Evolutionary conservation across 345 rosid genomes (phyloP).

Genomic region (Conringia planisiliqua): DNA sequence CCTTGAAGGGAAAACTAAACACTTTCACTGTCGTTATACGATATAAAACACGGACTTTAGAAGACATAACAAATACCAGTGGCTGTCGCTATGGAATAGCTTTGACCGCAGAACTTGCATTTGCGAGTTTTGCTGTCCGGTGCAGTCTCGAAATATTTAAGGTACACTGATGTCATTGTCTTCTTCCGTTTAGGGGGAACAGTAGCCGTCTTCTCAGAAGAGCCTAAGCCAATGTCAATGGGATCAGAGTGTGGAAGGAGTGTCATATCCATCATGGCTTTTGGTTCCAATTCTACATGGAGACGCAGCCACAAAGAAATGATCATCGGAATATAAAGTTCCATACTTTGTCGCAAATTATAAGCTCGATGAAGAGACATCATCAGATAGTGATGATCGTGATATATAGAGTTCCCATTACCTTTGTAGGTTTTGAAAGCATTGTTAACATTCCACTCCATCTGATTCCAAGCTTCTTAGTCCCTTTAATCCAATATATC

Average conservation of each 20-base stretch:
- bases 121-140: conserved; percentile 79
- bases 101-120: conserved; percentile 94
- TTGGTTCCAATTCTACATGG: conserved; percentile 68
- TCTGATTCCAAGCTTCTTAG: conserved; percentile 39
- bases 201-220: conserved; percentile 63
- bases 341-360: neutral
- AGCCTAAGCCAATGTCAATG: conserved; percentile 60
- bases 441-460: conserved; percentile 84
- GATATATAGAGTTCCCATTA: conserved; percentile 8
- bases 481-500: conserved; percentile 2
- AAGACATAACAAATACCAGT: conserved; percentile 50
- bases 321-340: neutral
- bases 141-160: conserved; percentile 83
- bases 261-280: conserved; percentile 70
- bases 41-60: neutral
- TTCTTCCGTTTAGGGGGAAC: conserved; percentile 74
- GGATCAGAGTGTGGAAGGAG: conserved; percentile 59
- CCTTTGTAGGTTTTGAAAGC: conserved; percentile 86
- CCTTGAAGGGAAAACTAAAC: neutral
- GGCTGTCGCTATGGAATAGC: conserved; percentile 92
- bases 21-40: neutral
- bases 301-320: conserved; percentile 20
- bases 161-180: conserved; percentile 96
- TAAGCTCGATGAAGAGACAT: neutral
- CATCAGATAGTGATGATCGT: neutral